Percentiles rank a stretch among this genome's conserved stretches.
These are phyloP conservation scores for Arthromyces matolae DNA, from an alignment of 768 basidiomycete species.

Conservation along the genomic window DNA sequence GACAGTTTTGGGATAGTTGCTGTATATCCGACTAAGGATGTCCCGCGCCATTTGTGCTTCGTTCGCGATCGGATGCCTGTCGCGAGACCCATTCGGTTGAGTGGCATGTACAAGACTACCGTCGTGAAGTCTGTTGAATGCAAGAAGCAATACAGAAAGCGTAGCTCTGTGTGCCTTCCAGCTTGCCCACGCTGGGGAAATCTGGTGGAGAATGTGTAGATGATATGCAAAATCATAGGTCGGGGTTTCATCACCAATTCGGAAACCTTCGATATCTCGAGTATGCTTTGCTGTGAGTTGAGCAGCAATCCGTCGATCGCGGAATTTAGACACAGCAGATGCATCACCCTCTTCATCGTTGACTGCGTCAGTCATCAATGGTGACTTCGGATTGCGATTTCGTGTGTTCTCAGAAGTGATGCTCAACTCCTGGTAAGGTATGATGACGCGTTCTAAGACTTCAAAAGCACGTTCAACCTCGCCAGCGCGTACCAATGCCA, in stretches of 20 bases:
- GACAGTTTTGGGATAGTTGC: slow-evolving; percentile 47
- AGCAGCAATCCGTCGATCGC: no score
- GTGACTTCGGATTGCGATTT: slow-evolving; percentile 32
- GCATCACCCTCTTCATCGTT: slow-evolving; percentile 17
- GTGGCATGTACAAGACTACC: slow-evolving; percentile 49
- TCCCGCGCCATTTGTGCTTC: slow-evolving; percentile 31
- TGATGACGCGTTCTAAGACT: slow-evolving; percentile 71
- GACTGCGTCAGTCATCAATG: slow-evolving; percentile 36
- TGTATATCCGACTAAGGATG: slow-evolving; percentile 44
- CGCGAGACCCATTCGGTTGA: slow-evolving; percentile 18
- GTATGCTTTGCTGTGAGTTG: slow-evolving; percentile 13
- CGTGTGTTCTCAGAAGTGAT: slow-evolving; percentile 20
- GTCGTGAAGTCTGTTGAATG: slow-evolving; percentile 43
- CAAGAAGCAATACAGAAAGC: slow-evolving; percentile 43
- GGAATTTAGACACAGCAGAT: slow-evolving; percentile 24
- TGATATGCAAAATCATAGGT: slow-evolving; percentile 52
- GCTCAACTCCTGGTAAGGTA: slow-evolving; percentile 48
- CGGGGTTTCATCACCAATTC: slow-evolving; percentile 13
- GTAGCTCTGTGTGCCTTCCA: slow-evolving; percentile 63
- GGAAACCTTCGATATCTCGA: slow-evolving; percentile 12
- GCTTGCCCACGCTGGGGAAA: slow-evolving; percentile 58
- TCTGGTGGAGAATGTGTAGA: slow-evolving; percentile 56
- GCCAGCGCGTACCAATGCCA: slow-evolving; percentile 75
- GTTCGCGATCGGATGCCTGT: slow-evolving; percentile 21
- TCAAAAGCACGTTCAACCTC: slow-evolving; percentile 82